phyloP scores from a whole-genome alignment of 2,329 filamentous ascomycete species.

The Leptographium galeiforme region DNA sequence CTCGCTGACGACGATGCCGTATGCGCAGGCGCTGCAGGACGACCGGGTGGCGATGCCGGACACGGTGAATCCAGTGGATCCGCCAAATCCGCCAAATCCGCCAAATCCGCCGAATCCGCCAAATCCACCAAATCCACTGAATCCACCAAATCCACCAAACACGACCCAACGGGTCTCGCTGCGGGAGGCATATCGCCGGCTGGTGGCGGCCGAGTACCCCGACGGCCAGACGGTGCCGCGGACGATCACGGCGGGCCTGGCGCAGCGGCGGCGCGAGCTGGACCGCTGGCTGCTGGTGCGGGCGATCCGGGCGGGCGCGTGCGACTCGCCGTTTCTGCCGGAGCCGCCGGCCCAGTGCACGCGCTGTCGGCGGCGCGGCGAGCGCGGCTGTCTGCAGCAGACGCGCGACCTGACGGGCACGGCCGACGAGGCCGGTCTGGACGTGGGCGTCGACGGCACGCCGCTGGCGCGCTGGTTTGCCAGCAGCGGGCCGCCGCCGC shows the following conservation, averaged over 20 bases:
- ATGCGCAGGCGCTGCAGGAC: conserved; percentile 3
- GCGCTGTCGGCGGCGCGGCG: conserved; percentile 6
- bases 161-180: background rate
- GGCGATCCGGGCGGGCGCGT: conserved; percentile 1
- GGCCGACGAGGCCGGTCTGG: background rate
- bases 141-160: no score
- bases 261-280: conserved; percentile 5
- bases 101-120: no score
- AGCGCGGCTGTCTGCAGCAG: conserved; percentile 9
- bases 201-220: background rate
- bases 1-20: conserved; percentile 8
- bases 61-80: no score
- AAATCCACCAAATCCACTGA: no score
- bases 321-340: conserved; percentile 6
- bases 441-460: background rate
- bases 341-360: conserved; percentile 6
- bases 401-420: conserved; percentile 5
- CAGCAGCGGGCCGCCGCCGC: conserved; percentile 9
- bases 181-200: background rate
- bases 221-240: background rate
- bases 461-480: conserved; percentile 6
- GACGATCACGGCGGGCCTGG: background rate
- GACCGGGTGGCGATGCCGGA: conserved; percentile 1
- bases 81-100: no score
- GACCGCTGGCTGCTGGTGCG: conserved; percentile 2